Base-by-base conservation (phyloP, 1,284 basidiomycete genomes). In the Apiotrichum veenhuisii region DNA sequence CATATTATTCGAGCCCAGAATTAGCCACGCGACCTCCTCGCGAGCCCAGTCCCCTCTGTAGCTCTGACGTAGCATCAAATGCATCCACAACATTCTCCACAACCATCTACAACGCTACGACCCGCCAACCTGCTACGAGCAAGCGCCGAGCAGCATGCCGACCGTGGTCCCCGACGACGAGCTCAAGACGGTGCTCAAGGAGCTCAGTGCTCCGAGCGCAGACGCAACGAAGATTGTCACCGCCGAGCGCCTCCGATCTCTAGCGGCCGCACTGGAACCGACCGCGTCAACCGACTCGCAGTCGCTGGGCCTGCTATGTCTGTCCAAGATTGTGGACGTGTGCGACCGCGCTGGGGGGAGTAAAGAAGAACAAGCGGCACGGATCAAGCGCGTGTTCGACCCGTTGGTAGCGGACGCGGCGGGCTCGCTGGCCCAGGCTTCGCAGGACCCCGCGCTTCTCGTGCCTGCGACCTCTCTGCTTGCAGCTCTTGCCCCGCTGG, bases 401-500 rank as follows among this genome's bases (percentile, higher is more conserved):
- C 52, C 60, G 17, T 52, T 62, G 5, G 52, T 62, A 17, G 33
- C 47, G 15, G 51, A 54, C 22, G 60, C 60, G 12, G 33, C 58
- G 12, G 46, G 46, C 5, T 36, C 46, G 12, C 23, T 50, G 4
- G 33, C 54, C 0, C 9, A 34, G 20, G 55, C 45, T 11, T 17
- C 57, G 2, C 23, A 30, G 7, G 57, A 58, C 36, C 60, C 60
- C 0, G 42, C 20, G 5, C 18, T 50, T 2, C 54, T 62, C 27
- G 60, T 59, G 3, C 60, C 60, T 4, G 38, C 60, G 27, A 55
- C 56, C 5, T 48, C 47, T 5, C 65, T 75, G 5, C 54, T 73
- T 15, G 52, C 67, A 0, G 52, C 66, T 1, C 62, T 74, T 11
- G 68, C 68, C 26, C 62, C 70, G 0, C 63, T 73, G 5, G 52